Evolutionary conservation across 441 rosid genomes (phyloP).

Genomic region (Croton setiger): DNA sequence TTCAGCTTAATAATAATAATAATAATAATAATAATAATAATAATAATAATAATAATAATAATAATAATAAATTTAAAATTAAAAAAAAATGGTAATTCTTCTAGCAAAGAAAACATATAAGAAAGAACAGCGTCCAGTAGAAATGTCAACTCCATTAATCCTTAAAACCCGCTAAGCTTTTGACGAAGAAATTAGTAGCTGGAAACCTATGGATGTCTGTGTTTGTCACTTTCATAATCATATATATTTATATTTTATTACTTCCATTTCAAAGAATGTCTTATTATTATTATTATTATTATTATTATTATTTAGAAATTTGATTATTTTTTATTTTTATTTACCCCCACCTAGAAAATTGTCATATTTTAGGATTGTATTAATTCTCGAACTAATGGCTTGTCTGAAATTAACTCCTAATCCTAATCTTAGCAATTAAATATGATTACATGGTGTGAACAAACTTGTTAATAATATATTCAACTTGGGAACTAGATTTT

Average conservation of each 20-base stretch:
- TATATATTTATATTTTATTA: background rate
- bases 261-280: conserved; percentile 3
- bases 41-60: too few species aligned
- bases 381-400: too few species aligned
- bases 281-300: conserved; percentile 1
- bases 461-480: background rate
- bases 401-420: too few species aligned
- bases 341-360: too few species aligned
- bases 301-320: too few species aligned
- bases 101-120: background rate
- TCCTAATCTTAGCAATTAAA: too few species aligned
- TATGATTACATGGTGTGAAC: too few species aligned
- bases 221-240: conserved; percentile 21
- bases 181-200: conserved; percentile 27
- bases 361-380: too few species aligned
- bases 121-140: conserved; percentile 28
- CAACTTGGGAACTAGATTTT: background rate
- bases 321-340: too few species aligned
- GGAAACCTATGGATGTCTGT: conserved; percentile 14
- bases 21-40: too few species aligned
- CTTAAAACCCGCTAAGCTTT: conserved; percentile 42
- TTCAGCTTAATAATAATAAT: conserved; percentile 20
- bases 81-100: background rate
- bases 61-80: background rate
- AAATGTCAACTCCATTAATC: conserved; percentile 33